Conservation (phyloP, 148 eudicot genomes). For the Bassia scoparia region DNA sequence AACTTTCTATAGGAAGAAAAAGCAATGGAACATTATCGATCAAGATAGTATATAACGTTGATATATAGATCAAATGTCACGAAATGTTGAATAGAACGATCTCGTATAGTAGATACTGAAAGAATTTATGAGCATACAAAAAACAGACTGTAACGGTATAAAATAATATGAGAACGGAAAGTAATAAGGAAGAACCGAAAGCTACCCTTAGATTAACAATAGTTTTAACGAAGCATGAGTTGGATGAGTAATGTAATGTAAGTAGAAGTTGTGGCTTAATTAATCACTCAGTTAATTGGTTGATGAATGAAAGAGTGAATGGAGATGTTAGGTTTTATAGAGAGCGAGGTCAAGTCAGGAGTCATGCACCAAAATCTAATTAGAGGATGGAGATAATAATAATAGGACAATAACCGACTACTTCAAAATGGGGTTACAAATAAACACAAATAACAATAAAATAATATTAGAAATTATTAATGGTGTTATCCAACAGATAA, state of each 20-base stretch:
- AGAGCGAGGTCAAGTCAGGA: not conserved
- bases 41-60: no score
- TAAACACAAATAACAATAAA: not conserved
- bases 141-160: not conserved
- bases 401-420: constrained; percentile 22
- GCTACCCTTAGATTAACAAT: not conserved
- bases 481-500: constrained; percentile 21
- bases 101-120: no score
- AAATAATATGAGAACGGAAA: not conserved
- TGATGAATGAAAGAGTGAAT: not conserved
- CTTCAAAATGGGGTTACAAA: constrained; percentile 13
- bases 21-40: no score
- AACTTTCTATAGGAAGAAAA: no score
- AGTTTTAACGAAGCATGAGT: not conserved
- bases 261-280: not conserved
- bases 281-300: not conserved
- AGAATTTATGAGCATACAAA: not conserved
- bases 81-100: no score
- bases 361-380: constrained; percentile 7
- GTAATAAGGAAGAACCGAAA: not conserved
- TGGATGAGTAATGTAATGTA: no score
- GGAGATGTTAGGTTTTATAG: constrained; percentile 24
- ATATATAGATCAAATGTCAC: no score
- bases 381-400: not conserved
- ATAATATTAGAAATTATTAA: not conserved